Conservation (phyloP, 805 yeast genomes). For the Pichia californica region DNA sequence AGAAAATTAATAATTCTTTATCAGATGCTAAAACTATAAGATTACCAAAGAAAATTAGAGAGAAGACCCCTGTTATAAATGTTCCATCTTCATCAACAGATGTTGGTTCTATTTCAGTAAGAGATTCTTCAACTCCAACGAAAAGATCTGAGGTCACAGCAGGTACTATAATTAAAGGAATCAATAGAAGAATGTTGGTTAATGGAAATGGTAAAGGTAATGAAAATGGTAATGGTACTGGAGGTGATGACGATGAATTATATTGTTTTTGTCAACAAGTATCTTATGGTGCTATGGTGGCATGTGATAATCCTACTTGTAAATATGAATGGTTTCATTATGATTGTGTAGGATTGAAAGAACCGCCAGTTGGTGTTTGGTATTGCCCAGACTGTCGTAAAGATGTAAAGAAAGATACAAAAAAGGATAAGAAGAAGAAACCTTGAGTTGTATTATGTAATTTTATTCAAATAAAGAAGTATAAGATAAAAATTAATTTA, state of each 20-base stretch:
- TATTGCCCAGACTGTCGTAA: constrained; percentile 82
- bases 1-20: constrained; percentile 2
- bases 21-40: constrained; percentile 4
- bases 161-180: constrained; percentile 13
- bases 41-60: constrained; percentile 7
- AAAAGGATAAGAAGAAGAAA: constrained; percentile 7
- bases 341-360: constrained; percentile 82
- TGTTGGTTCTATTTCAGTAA: no score
- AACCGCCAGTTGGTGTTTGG: constrained; percentile 95
- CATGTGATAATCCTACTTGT: constrained; percentile 56
- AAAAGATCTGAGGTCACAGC: constrained; percentile 21
- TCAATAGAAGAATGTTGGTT: constrained; percentile 8
- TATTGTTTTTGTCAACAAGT: constrained; percentile 94
- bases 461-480: no score
- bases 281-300: constrained; percentile 69
- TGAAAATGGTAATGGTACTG: constrained; percentile 16
- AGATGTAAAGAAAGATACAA: constrained; percentile 7
- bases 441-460: neutral
- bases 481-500: no score
- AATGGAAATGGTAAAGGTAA: neutral
- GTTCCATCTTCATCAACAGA: neutral
- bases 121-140: neutral
- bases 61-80: constrained; percentile 8
- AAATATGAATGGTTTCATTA: constrained; percentile 60
- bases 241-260: constrained; percentile 56